A percentile compares a stretch with the other conserved stretches of the same genome.
Conservation (phyloP, 1,284 basidiomycete species). For the Porodaedalea pini region DNA sequence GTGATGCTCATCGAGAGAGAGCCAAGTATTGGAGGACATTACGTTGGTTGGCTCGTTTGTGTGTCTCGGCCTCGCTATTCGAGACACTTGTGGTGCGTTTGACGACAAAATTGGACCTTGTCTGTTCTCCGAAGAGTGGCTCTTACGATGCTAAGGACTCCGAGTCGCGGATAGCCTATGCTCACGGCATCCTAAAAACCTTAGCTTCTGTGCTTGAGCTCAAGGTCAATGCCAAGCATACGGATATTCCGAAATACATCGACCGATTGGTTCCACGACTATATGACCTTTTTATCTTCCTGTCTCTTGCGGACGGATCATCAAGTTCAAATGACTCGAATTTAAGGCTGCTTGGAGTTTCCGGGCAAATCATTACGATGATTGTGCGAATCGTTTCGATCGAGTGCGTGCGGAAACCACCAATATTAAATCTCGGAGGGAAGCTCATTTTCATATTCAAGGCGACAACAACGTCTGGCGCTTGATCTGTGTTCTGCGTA, state of each 20-base stretch:
- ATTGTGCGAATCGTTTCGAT: constrained; percentile 60
- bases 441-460: constrained; percentile 26
- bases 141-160: constrained; percentile 28
- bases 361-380: constrained; percentile 63
- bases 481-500: constrained; percentile 56
- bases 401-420: constrained; percentile 50
- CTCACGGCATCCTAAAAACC: constrained; percentile 75
- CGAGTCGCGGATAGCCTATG: constrained; percentile 72
- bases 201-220: constrained; percentile 57
- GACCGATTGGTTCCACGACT: constrained; percentile 70
- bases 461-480: constrained; percentile 58
- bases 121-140: constrained; percentile 45
- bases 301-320: constrained; percentile 41
- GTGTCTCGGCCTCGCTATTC: constrained; percentile 75
- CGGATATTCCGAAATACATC: constrained; percentile 76
- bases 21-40: constrained; percentile 69
- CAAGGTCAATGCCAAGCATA: constrained; percentile 63
- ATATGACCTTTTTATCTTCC: constrained; percentile 66
- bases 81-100: constrained; percentile 81
- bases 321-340: constrained; percentile 50
- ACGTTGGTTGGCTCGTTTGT: constrained; percentile 70
- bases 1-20: constrained; percentile 54
- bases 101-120: constrained; percentile 73
- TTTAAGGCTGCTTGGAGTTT: constrained; percentile 59
- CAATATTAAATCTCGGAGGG: constrained; percentile 12